Base-by-base conservation (phyloP, 495 filamentous ascomycete genomes). In the Neurospora sp. region DNA sequence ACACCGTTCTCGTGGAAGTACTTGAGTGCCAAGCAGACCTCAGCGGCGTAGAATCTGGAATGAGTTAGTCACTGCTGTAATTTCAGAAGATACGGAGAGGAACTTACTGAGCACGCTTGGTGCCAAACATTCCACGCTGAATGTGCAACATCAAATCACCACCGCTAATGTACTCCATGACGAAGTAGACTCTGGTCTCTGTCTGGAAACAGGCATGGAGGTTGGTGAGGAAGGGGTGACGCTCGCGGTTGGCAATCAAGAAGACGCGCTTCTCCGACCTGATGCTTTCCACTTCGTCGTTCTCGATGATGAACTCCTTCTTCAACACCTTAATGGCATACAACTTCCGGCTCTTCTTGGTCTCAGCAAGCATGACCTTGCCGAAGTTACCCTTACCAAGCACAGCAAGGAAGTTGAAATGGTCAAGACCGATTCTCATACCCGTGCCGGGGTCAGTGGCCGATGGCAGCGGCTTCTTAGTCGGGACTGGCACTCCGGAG, bases 251-350 rank as follows among this genome's bases (percentile, higher is more conserved):
- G 22, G 96, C 96, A 80, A 99, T 90, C 77, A 99, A 82, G 83
- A 98, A 95, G 40, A 99, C 96, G 73, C 96, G 88, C 87, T 98
- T 98, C 84, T 99, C 96, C 6, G 96, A 98, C 78, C 94, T 91
- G 44, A 92, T 97, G 84, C 96, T 98, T 81, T 99, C 96, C n/a
- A 99, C 96, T 82, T 99, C 96, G 82, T 99, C 96, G 75, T 99
- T 97, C 81, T 99, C 96, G 73, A 99, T 99, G 79, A 99, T 99
- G 81, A 99, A 99, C 76, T 99, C 96, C 85, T 99, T 99, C 88
- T 99, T 99, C 77, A 99, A 85, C 40, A 99, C 96, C 82, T 99
- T 99, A 82, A 99, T 99, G 71, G 96, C 96, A 80, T 98, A 99
- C 40, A 99, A 85, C 80, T 96, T 91, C 80, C 94, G 93, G 31